Conservation (phyloP, 2,329 filamentous ascomycete species). For the Colletotrichum sp. region DNA sequence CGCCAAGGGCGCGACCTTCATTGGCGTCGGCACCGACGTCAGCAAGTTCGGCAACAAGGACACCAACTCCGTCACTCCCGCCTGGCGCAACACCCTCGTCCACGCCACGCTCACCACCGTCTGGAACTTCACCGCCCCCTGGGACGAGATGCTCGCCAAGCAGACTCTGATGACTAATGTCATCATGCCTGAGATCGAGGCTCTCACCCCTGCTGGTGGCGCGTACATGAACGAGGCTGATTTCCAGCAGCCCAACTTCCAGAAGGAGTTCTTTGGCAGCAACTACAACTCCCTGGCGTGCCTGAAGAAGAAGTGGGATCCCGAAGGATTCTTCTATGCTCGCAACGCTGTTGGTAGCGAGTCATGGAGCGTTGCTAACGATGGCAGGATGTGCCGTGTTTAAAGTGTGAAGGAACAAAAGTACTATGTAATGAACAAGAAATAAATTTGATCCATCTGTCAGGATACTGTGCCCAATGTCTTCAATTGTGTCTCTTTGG, state of each 20-base stretch:
- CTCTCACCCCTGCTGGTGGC: constrained; percentile 42
- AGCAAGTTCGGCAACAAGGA: constrained; percentile 27
- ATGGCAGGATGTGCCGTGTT: constrained; percentile 24
- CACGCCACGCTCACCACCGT: constrained; percentile 31
- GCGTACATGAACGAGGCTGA: constrained; percentile 59
- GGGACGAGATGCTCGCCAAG: constrained; percentile 31
- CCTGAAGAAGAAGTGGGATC: constrained; percentile 58
- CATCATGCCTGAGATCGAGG: constrained; percentile 21
- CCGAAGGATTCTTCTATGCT: constrained; percentile 50
- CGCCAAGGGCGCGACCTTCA: constrained; percentile 28
- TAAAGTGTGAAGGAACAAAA: background rate
- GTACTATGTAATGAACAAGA: background rate
- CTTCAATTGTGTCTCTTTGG: background rate
- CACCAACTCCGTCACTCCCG: constrained; percentile 43
- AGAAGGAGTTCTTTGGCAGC: constrained; percentile 49
- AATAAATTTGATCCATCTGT: background rate
- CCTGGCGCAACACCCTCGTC: constrained; percentile 44
- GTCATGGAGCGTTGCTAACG: constrained; percentile 40
- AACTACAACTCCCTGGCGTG: constrained; percentile 46
- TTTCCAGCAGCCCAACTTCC: constrained; percentile 50
- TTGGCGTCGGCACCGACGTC: constrained; percentile 32
- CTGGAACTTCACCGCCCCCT: constrained; percentile 30
- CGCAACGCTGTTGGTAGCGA: constrained; percentile 56
- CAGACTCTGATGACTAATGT: constrained; percentile 29
- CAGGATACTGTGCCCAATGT: fast-evolving